Evolutionary conservation across 2,329 filamentous ascomycete species (phyloP).

Genomic region (Aspergillus tamarii): DNA sequence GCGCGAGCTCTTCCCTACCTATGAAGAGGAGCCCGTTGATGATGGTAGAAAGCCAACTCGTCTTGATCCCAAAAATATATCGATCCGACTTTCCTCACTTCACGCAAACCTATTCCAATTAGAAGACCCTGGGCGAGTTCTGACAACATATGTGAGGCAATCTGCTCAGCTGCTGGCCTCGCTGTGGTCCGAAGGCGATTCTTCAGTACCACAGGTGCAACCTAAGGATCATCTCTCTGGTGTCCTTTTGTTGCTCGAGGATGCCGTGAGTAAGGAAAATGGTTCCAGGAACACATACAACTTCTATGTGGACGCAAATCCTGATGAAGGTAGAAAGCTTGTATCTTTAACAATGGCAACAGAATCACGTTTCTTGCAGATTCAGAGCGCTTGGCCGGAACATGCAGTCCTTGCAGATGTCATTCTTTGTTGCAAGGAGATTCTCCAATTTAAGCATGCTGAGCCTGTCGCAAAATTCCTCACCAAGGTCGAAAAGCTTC

Average conservation of each 20-base stretch:
- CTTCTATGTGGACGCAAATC: slow-evolving; percentile 84
- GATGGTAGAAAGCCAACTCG: slow-evolving; percentile 30
- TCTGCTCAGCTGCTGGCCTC: slow-evolving; percentile 40
- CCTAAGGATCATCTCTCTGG: slow-evolving; percentile 65
- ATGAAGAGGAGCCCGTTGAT: slow-evolving; percentile 58
- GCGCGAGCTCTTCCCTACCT: slow-evolving; percentile 78
- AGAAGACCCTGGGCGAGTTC: slow-evolving; percentile 31
- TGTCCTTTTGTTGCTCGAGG: slow-evolving; percentile 66
- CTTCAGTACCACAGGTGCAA: slow-evolving; percentile 27
- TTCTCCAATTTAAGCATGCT: slow-evolving; percentile 74
- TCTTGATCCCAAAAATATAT: slow-evolving; percentile 56
- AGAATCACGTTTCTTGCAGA: slow-evolving; percentile 70
- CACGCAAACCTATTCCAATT: slow-evolving; percentile 55
- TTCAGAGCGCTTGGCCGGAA: slow-evolving; percentile 67
- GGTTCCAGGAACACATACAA: slow-evolving; percentile 65
- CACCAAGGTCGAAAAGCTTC: slow-evolving; percentile 83
- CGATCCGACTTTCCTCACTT: slow-evolving; percentile 63
- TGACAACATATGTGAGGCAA: slow-evolving; percentile 40
- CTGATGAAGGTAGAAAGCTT: slow-evolving; percentile 74
- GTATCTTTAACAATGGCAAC: slow-evolving; percentile 70
- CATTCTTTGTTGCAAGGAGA: slow-evolving; percentile 70
- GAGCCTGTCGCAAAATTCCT: slow-evolving; percentile 87
- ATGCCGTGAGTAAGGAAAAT: slow-evolving; percentile 57
- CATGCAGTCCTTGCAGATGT: slow-evolving; percentile 83
- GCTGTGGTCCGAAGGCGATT: slow-evolving; percentile 31